Percentiles rank a stretch among this genome's conserved stretches.
Evolutionary conservation across 129 eudicot genomes (phyloP).

Genomic region (Chrysanthemum makinoi): DNA sequence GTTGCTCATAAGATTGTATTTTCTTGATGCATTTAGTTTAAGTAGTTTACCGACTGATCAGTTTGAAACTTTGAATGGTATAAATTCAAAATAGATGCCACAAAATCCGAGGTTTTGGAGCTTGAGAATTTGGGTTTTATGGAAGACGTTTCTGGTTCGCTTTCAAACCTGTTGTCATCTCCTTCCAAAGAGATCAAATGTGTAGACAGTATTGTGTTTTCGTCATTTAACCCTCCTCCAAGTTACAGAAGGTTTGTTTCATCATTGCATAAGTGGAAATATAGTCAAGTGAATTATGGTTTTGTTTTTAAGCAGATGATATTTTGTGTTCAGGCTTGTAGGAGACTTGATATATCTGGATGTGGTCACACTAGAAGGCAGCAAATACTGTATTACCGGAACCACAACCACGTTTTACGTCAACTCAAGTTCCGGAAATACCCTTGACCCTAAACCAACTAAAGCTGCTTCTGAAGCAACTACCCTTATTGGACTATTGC

Average conservation of each 20-base stretch:
- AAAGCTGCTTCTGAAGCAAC: slow-evolving; percentile 82
- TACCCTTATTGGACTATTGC: slow-evolving; percentile 83
- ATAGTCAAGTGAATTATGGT: not conserved
- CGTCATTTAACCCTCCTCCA: slow-evolving; percentile 98
- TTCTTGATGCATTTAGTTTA: not conserved
- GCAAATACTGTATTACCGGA: slow-evolving; percentile 85
- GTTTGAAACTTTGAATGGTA: not conserved
- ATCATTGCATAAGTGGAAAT: not conserved
- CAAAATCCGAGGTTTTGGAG: slow-evolving; percentile 68
- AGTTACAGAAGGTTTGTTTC: slow-evolving; percentile 82
- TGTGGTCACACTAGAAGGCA: slow-evolving; percentile 78
- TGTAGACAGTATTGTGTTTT: slow-evolving; percentile 82
- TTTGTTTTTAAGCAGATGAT: not conserved
- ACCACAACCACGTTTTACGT: slow-evolving; percentile 81
- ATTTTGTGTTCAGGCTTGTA: slow-evolving; percentile 59
- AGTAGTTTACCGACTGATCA: slow-evolving; percentile 6
- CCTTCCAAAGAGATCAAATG: slow-evolving; percentile 93
- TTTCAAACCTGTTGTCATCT: slow-evolving; percentile 60
- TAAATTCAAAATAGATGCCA: slow-evolving; percentile 42
- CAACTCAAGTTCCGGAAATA: slow-evolving; percentile 72
- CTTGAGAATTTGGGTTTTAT: slow-evolving; percentile 85
- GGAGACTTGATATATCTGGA: slow-evolving; percentile 96
- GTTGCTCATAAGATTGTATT: not conserved
- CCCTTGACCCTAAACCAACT: slow-evolving; percentile 76
- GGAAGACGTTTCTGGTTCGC: slow-evolving; percentile 86